Conservation (phyloP, 495 filamentous ascomycete species). For the Aspergillus bertholletiae region DNA sequence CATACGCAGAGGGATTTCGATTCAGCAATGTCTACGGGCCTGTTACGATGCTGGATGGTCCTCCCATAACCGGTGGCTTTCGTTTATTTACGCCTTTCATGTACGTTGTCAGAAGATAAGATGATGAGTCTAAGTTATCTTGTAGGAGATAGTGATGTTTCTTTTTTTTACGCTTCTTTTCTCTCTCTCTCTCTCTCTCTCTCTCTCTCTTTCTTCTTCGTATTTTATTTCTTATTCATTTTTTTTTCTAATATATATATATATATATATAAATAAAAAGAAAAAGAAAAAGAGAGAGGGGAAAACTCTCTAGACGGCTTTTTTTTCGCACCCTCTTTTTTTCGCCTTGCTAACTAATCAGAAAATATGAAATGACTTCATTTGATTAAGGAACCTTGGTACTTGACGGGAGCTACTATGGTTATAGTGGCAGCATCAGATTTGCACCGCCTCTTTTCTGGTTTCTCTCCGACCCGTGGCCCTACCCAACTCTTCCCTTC, state of each 20-base stretch:
- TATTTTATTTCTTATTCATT: no score
- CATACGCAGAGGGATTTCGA: background rate
- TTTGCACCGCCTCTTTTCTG: slow-evolving; percentile 3
- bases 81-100: background rate
- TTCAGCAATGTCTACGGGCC: no score
- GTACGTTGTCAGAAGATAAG: background rate
- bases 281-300: no score
- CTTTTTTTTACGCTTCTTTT: no score
- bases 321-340: no score
- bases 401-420: background rate
- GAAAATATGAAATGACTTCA: background rate
- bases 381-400: background rate
- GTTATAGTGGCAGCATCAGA: background rate
- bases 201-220: no score
- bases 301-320: no score
- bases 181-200: no score
- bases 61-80: background rate
- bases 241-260: no score
- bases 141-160: no score
- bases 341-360: background rate
- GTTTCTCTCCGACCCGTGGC: background rate
- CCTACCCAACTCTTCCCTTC: background rate
- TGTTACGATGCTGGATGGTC: background rate
- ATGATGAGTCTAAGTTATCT: no score
- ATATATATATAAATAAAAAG: no score